These are phyloP conservation scores for Arctium minus DNA, from an alignment of 129 eudicot genomes.

Conservation along the genomic window DNA sequence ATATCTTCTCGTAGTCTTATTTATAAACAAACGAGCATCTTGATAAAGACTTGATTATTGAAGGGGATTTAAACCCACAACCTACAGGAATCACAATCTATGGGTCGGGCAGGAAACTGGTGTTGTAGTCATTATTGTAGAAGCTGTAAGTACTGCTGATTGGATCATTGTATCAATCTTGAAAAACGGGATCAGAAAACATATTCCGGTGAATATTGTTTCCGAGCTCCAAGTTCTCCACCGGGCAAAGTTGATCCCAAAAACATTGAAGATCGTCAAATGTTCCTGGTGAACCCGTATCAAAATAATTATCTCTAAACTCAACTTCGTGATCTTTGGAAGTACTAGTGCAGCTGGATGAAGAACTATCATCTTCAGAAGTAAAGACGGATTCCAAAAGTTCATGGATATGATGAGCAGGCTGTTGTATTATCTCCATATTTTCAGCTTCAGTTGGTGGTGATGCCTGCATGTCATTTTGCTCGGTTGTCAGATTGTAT, in stretches of 20 bases:
- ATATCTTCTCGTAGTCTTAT: background rate
- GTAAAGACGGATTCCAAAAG: background rate
- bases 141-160: background rate
- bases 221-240: slow-evolving; percentile 9
- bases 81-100: background rate
- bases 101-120: background rate
- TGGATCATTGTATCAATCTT: slow-evolving; percentile 28
- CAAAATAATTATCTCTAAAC: background rate
- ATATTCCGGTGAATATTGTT: slow-evolving; percentile 1
- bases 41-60: background rate
- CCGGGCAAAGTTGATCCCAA: slow-evolving; percentile 17
- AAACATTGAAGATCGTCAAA: slow-evolving; percentile 17
- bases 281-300: background rate
- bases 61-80: background rate
- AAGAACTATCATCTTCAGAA: background rate
- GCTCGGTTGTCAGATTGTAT: background rate
- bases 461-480: background rate
- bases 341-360: background rate
- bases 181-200: background rate
- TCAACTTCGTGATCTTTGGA: background rate
- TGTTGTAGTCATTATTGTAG: slow-evolving; percentile 3
- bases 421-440: background rate
- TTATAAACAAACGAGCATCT: background rate
- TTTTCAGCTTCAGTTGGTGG: background rate
- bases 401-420: background rate